phyloP scores from a whole-genome alignment of 805 yeast species.

The Pichia deserticola region DNA sequence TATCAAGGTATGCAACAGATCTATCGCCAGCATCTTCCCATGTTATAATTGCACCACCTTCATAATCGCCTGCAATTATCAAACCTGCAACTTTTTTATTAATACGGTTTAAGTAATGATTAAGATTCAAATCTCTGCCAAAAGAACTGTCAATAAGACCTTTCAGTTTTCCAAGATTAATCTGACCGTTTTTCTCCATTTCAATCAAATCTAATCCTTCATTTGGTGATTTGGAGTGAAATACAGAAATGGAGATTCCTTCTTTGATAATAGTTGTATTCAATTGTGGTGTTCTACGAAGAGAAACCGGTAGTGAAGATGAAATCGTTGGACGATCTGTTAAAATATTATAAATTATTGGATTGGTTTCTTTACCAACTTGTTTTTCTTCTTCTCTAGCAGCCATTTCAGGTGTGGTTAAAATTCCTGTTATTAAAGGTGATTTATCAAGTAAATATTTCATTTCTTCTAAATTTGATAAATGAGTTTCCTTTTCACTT shows the following conservation, averaged over 20 bases:
- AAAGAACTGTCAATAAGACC: constrained; percentile 73
- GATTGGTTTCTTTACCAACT: constrained; percentile 53
- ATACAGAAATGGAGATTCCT: constrained; percentile 56
- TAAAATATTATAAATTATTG: constrained; percentile 79
- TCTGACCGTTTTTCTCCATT: constrained; percentile 28
- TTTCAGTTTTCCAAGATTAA: constrained; percentile 54
- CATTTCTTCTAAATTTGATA: constrained; percentile 64
- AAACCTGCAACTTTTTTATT: constrained; percentile 63
- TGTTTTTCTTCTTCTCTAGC: constrained; percentile 60
- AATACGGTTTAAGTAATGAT: constrained; percentile 61
- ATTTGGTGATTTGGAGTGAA: constrained; percentile 25
- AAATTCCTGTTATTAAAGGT: constrained; percentile 62
- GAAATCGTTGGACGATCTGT: constrained; percentile 90
- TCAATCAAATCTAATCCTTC: constrained; percentile 34
- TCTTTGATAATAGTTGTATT: constrained; percentile 74
- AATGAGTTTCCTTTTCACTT: constrained; percentile 43
- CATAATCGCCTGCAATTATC: constrained; percentile 88
- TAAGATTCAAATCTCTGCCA: constrained; percentile 54
- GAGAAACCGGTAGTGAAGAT: constrained; percentile 74
- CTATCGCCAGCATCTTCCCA: constrained; percentile 32
- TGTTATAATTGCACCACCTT: constrained; percentile 90
- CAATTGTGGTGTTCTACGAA: constrained; percentile 49
- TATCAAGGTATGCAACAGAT: constrained; percentile 74
- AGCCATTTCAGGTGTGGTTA: constrained; percentile 77
- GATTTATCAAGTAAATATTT: constrained; percentile 42